Evolutionary conservation across 108 stramenopile genomes (phyloP).

Genomic region (Conticribra weissflogii): DNA sequence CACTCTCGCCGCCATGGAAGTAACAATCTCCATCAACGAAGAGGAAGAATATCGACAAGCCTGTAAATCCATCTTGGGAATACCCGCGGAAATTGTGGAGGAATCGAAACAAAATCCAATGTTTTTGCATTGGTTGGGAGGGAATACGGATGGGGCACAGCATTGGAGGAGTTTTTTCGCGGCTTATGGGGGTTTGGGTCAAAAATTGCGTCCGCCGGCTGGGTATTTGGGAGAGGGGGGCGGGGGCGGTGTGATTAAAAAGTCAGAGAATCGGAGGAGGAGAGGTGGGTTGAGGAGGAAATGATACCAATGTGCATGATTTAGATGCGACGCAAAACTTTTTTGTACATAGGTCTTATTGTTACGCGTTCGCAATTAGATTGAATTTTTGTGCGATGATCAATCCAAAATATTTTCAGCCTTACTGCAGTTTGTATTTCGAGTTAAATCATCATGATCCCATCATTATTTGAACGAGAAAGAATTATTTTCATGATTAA

Average conservation of each 20-base stretch:
- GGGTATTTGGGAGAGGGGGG: slow-evolving; percentile 26
- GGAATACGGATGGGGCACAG: slow-evolving; percentile 77
- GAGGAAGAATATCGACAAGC: slow-evolving; percentile 72
- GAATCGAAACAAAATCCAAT: slow-evolving; percentile 81
- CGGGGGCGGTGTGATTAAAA: slow-evolving; percentile 10
- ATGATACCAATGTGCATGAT: background rate
- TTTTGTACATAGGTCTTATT: too few relatives aligned
- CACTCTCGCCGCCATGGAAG: slow-evolving; percentile 11
- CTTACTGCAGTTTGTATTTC: too few relatives aligned
- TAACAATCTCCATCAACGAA: slow-evolving; percentile 53
- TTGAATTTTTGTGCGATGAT: too few relatives aligned
- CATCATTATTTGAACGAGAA: too few relatives aligned
- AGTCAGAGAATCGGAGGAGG: slow-evolving; percentile 33
- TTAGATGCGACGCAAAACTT: background rate
- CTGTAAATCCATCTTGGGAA: slow-evolving; percentile 61
- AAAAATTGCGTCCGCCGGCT: slow-evolving; percentile 49
- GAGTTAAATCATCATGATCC: too few relatives aligned
- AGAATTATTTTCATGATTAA: too few relatives aligned
- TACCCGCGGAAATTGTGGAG: slow-evolving; percentile 82
- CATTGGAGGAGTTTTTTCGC: slow-evolving; percentile 76
- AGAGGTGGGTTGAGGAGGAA: slow-evolving; percentile 5
- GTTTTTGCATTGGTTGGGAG: slow-evolving; percentile 78
- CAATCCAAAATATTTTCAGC: too few relatives aligned
- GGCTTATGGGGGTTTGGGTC: slow-evolving; percentile 74
- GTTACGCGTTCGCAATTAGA: too few relatives aligned